Conservation (phyloP, 2,329 filamentous ascomycete species). For the Colletotrichum incanum region DNA sequence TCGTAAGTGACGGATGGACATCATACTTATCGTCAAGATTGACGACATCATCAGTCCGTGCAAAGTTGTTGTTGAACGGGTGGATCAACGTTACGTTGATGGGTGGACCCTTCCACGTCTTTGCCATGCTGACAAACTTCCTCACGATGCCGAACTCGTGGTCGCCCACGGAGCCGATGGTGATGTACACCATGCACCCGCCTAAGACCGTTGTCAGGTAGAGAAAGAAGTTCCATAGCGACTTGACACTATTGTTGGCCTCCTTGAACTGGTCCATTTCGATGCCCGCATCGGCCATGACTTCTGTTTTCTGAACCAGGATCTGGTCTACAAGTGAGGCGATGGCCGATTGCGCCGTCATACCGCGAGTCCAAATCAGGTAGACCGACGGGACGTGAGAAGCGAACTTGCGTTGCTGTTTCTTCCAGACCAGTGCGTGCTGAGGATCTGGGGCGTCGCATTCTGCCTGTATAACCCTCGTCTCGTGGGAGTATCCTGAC, state of each 20-base stretch:
- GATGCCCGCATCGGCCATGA: constrained; percentile 44
- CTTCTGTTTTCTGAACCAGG: constrained; percentile 47
- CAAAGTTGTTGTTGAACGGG: constrained; percentile 47
- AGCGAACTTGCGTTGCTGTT: constrained; percentile 44
- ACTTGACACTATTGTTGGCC: constrained; percentile 43
- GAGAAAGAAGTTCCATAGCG: constrained; percentile 47
- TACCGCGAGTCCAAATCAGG: constrained; percentile 49
- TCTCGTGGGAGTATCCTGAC: constrained; percentile 43
- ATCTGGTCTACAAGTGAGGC: constrained; percentile 49
- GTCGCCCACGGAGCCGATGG: constrained; percentile 47
- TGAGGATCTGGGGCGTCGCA: constrained; percentile 51
- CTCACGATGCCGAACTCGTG: constrained; percentile 49
- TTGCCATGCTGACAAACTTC: constrained; percentile 45
- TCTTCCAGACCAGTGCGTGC: constrained; percentile 48
- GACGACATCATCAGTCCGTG: constrained; percentile 44
- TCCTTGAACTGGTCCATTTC: constrained; percentile 44
- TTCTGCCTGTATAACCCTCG: constrained; percentile 46
- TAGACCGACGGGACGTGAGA: constrained; percentile 46
- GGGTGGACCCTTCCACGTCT: constrained; percentile 47
- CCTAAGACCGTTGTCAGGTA: constrained; percentile 44
- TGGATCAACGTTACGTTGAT: constrained; percentile 49
- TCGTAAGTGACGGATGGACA: constrained; percentile 49
- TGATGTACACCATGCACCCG: constrained; percentile 48
- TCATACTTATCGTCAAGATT: constrained; percentile 50
- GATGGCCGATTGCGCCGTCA: constrained; percentile 49